Evolutionary conservation across 75 land plant genomes (phyloP), one percentile per base, ranked within the genome.

Genomic region (Cunninghamia lanceolata): DNA sequence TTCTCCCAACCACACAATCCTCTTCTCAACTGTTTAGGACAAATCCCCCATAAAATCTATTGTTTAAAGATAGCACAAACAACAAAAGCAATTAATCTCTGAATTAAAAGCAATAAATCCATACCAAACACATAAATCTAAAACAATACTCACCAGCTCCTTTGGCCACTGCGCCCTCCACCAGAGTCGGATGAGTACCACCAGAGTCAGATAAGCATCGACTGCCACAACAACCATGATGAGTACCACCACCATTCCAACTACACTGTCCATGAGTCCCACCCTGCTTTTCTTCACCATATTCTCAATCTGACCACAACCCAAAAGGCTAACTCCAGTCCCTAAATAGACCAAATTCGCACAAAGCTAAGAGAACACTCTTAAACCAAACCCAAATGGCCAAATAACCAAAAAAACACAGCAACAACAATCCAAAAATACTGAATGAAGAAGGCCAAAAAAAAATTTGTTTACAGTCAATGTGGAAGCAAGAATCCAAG

Each of bases 131-230:
- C 30, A 68, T 59, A 21, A n/a, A 32, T 7, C 19, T 4, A 42
- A 83, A 82, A 82, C 35, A 9, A 14, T 46, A 63, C 66, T 85
- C 39, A 93, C 94, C 94, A 83, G 93, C 94, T 83, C 94, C 94
- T 91, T 90, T 90, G 11, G 88, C 88, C 16, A 91, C 88, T 3
- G 94, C 94, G 70, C 28, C 83, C 36, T 89, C 54, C 43, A 93
- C 88, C 87, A 91, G 90, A 21, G 94, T 91, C 39, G 91, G 90
- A 45, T 74, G 83, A 1, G 89, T 93, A 59, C 28, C 35, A n/a
- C n/a, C n/a, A n/a, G n/a, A n/a, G n/a, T n/a, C n/a, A n/a, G n/a
- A 53, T 84, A 73, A 1, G 84, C 86, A 40, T 78, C 21, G 11
- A 42, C 30, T 42, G n/a, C 8, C 47, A 39, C 81, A 39, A 78